phyloP scores from a whole-genome alignment of 2,329 filamentous ascomycete genomes.

The Sporothrix variecibatus region DNA sequence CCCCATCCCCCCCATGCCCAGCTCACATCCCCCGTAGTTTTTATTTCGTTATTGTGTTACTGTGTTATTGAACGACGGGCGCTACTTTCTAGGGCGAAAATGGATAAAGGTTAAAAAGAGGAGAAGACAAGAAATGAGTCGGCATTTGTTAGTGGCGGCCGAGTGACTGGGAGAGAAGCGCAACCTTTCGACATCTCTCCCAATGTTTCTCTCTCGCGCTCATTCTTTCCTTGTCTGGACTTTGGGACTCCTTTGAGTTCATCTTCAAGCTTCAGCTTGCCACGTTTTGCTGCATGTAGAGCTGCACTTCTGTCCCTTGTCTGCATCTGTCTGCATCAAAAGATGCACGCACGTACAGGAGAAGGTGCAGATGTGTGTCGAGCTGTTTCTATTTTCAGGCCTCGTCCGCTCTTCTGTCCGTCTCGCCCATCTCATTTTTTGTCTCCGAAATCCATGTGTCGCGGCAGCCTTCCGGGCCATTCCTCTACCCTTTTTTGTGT shows the following conservation, averaged over 20 bases:
- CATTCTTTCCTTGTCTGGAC: neutral
- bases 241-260: neutral
- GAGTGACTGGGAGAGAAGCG: neutral
- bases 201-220: neutral
- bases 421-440: neutral
- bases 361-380: neutral
- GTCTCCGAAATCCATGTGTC: neutral
- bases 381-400: neutral
- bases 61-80: neutral
- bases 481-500: neutral
- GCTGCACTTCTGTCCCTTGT: neutral
- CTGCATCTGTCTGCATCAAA: neutral
- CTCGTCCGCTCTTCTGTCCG: neutral
- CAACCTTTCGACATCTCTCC: neutral
- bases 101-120: constrained; percentile 13
- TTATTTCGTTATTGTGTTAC: too few relatives aligned
- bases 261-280: neutral
- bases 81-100: neutral
- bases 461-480: neutral
- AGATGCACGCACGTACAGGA: neutral
- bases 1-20: too few relatives aligned
- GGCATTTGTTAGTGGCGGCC: neutral
- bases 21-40: neutral
- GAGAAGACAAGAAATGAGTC: neutral
- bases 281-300: constrained; percentile 1